Percentiles rank a stretch among this genome's conserved stretches.
Conservation (phyloP, 179 eudicot genomes). For the Drosera spatulata region DNA sequence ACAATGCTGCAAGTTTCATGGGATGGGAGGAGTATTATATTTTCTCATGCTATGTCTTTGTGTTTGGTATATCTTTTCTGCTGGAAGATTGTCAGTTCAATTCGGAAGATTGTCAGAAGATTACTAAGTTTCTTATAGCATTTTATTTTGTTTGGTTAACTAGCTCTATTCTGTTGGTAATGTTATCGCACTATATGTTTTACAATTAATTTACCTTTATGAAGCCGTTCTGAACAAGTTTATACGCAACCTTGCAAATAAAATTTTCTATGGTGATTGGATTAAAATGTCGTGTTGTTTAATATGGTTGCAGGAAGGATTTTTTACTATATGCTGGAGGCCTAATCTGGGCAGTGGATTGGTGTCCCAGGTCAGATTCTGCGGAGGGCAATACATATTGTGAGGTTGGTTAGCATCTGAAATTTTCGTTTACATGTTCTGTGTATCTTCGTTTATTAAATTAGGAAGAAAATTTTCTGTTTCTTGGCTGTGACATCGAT, state of each 20-base stretch:
- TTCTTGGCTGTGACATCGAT: no score
- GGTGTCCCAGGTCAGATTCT: constrained; percentile 69
- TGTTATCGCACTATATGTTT: no score
- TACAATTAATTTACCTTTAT: no score
- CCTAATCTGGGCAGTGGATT: constrained; percentile 81
- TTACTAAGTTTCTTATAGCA: no score
- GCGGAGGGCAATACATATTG: constrained; percentile 23
- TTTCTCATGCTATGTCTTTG: background rate
- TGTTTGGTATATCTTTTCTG: background rate
- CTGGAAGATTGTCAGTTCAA: background rate
- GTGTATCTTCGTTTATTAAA: background rate
- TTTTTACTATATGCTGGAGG: constrained; percentile 85
- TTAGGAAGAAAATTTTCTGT: background rate
- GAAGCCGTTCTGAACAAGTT: no score
- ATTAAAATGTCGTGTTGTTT: background rate
- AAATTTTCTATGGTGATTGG: background rate
- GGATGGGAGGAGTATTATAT: no score
- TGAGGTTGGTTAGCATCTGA: constrained; percentile 33
- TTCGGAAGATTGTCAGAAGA: no score
- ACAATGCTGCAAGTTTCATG: no score
- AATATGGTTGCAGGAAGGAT: constrained; percentile 67
- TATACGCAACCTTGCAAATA: background rate
- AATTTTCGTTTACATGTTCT: background rate
- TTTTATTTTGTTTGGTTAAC: no score
- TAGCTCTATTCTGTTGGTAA: no score